phyloP scores from a whole-genome alignment of 768 basidiomycete species.

The Phaeotremella skinneri region DNA sequence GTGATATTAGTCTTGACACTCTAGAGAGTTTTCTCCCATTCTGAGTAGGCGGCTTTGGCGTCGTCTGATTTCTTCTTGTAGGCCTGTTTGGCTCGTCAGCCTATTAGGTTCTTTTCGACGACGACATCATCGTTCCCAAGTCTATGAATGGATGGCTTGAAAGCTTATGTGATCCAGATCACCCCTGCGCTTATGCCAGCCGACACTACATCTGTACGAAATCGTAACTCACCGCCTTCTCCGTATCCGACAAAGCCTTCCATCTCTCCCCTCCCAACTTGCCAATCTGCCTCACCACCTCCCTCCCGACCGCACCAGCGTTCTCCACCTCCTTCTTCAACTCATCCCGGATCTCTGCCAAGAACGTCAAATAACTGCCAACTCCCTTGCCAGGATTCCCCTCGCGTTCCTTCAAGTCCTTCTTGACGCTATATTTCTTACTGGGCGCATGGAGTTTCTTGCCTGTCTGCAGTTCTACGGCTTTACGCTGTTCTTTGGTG shows the following conservation, averaged over 20 bases:
- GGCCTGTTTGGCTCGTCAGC: neutral
- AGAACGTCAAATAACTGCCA: conserved; percentile 31
- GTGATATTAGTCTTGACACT: too few species aligned
- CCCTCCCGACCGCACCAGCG: conserved; percentile 4
- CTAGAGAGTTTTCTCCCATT: conserved; percentile 3
- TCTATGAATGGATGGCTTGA: too few species aligned
- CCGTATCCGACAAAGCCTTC: conserved; percentile 29
- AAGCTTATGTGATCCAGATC: too few species aligned
- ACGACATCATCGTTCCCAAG: too few species aligned
- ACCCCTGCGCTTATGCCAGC: too few species aligned
- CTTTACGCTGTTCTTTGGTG: conserved; percentile 17
- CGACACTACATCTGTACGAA: too few species aligned
- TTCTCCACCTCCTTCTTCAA: conserved; percentile 2
- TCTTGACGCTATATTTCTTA: conserved; percentile 23
- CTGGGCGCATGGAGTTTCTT: conserved; percentile 32
- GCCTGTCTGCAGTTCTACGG: conserved; percentile 28
- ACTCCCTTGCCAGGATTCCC: conserved; percentile 35
- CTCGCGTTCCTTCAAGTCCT: conserved; percentile 8
- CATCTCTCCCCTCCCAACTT: conserved; percentile 33
- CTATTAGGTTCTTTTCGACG: too few species aligned
- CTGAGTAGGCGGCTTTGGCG: neutral
- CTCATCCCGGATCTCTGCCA: conserved; percentile 28
- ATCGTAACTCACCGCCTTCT: conserved; percentile 31
- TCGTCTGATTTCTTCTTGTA: conserved; percentile 5
- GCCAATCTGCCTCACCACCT: conserved; percentile 6